Percentiles rank a stretch among this genome's conserved stretches.
phyloP scores from a whole-genome alignment of 2,329 filamentous ascomycete genomes.

The Periglandula ipomoeae region DNA sequence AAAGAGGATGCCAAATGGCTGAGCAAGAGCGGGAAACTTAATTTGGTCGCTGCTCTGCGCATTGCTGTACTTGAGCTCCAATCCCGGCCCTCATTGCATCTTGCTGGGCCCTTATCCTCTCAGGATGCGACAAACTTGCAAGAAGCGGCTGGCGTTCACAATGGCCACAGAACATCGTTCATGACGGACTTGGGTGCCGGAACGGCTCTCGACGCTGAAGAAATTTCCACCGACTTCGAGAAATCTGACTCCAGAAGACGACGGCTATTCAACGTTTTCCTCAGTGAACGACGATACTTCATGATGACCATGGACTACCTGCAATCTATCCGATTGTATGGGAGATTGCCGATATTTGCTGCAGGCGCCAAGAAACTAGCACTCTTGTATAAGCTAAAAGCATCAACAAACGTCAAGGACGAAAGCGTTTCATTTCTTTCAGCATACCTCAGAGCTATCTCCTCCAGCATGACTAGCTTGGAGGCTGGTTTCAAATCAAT shows the following conservation, averaged over 20 bases:
- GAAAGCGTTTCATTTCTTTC: constrained; percentile 36
- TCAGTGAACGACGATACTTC: constrained; percentile 62
- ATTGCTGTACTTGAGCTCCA: constrained; percentile 79
- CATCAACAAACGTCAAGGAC: constrained; percentile 19
- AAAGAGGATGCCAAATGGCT: constrained; percentile 84
- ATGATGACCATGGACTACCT: constrained; percentile 53
- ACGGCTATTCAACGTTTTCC: constrained; percentile 62
- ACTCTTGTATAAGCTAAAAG: constrained; percentile 21
- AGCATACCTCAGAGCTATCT: constrained; percentile 38
- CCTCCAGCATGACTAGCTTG: constrained; percentile 39
- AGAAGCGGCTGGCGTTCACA: constrained; percentile 60
- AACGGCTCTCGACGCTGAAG: constrained; percentile 40
- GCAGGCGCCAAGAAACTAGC: constrained; percentile 18
- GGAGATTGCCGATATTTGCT: constrained; percentile 26
- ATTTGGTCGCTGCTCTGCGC: constrained; percentile 73
- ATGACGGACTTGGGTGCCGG: constrained; percentile 40
- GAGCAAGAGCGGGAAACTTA: constrained; percentile 66
- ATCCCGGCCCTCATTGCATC: constrained; percentile 60
- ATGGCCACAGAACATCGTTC: constrained; percentile 48
- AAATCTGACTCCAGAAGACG: constrained; percentile 51
- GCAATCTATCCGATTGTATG: constrained; percentile 38
- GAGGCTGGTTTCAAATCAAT: constrained; percentile 40
- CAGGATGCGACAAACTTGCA: constrained; percentile 71
- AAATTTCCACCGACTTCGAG: constrained; percentile 50
- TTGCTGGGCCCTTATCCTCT: constrained; percentile 62